phyloP scores from a whole-genome alignment of 179 eudicot species.

The Nepenthes alata region DNA sequence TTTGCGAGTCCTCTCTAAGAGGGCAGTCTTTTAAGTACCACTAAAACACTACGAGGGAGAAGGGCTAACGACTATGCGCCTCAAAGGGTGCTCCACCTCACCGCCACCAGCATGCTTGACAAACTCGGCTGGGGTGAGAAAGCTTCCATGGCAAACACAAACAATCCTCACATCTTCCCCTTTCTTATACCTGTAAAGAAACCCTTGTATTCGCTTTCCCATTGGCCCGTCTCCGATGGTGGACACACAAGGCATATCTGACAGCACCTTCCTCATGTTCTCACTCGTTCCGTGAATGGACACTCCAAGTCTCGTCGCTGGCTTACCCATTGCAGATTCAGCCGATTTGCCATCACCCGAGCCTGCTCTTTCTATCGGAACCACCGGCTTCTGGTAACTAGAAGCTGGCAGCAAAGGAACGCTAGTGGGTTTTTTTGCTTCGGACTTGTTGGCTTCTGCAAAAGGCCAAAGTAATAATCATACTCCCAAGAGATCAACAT shows the following conservation, averaged over 20 bases:
- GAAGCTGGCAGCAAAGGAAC: neutral
- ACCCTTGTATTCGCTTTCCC: constrained; percentile 21
- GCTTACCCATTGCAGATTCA: neutral
- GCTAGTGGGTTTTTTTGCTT: neutral
- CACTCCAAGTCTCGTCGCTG: neutral
- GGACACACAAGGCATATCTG: constrained; percentile 30
- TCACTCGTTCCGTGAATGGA: constrained; percentile 8
- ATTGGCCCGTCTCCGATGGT: constrained; percentile 24
- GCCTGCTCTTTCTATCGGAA: neutral
- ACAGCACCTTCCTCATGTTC: constrained; percentile 4
- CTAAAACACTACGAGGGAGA: neutral
- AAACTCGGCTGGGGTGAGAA: constrained; percentile 37
- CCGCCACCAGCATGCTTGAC: constrained; percentile 34
- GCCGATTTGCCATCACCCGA: neutral
- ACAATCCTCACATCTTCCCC: constrained; percentile 33
- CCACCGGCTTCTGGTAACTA: neutral
- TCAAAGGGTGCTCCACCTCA: constrained; percentile 28
- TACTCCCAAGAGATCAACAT: too few species aligned
- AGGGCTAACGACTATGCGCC: constrained; percentile 26
- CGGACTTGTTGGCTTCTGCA: too few species aligned
- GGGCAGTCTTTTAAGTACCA: too few species aligned
- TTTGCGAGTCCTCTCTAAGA: too few species aligned
- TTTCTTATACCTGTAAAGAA: constrained; percentile 23
- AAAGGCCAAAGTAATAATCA: too few species aligned
- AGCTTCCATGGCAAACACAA: constrained; percentile 40